phyloP scores from a whole-genome alignment of 208 protist genomes.

The Histomonas meleagridis region DNA sequence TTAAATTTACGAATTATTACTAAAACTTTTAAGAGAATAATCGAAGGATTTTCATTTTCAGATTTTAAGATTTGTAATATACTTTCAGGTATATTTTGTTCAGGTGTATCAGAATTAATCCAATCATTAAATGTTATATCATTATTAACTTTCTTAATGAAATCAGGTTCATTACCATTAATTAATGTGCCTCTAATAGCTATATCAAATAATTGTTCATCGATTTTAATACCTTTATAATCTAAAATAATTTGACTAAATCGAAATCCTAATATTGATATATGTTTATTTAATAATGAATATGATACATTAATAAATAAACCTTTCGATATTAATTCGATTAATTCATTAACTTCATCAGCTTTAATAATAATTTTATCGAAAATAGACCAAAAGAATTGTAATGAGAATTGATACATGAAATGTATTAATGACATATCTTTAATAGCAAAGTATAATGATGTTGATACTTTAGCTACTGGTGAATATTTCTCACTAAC shows the following conservation, averaged over 20 bases:
- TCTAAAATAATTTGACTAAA: slow-evolving; percentile 3
- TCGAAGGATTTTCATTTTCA: neutral
- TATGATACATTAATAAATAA: neutral
- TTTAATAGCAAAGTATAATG: slow-evolving; percentile 82
- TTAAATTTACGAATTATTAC: slow-evolving; percentile 45
- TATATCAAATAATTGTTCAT: neutral
- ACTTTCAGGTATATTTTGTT: slow-evolving; percentile 65
- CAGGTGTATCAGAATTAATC: slow-evolving; percentile 67
- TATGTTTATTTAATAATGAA: neutral
- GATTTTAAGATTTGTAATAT: too few relatives aligned
- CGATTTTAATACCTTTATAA: neutral
- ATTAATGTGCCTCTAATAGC: neutral
- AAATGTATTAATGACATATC: slow-evolving; percentile 73
- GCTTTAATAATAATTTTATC: slow-evolving; percentile 46
- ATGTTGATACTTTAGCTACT: slow-evolving; percentile 66
- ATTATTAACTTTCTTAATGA: neutral
- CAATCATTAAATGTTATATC: neutral
- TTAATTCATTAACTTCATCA: neutral
- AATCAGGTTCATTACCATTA: neutral
- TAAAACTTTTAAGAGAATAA: neutral
- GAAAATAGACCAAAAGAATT: slow-evolving; percentile 74
- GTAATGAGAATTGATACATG: slow-evolving; percentile 86
- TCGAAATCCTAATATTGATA: neutral
- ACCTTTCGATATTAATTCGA: neutral
- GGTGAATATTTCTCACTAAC: slow-evolving; percentile 67